Conservation (phyloP, 2,329 filamentous ascomycete species). For the Cercospora canescens region DNA sequence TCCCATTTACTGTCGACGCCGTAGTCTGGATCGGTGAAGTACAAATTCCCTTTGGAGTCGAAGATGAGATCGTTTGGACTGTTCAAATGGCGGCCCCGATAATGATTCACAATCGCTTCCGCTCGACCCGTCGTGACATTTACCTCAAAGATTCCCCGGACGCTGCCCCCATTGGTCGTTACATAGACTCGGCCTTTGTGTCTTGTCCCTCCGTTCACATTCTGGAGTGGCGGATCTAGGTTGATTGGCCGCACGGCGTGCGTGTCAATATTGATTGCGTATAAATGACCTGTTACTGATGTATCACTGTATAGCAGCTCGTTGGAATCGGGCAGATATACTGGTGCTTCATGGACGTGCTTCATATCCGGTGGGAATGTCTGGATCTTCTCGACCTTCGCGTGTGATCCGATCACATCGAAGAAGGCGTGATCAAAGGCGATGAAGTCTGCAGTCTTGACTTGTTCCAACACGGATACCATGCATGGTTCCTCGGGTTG, state of each 20-base stretch:
- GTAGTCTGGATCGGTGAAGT: conserved; percentile 34
- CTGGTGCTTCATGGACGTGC: conserved; percentile 31
- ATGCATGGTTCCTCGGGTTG: conserved; percentile 20
- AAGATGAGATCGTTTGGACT: conserved; percentile 60
- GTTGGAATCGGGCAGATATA: conserved; percentile 29
- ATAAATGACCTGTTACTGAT: conserved; percentile 23
- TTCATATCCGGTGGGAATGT: conserved; percentile 18
- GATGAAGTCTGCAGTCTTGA: conserved; percentile 27
- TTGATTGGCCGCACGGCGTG: conserved; percentile 23
- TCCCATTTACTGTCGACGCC: conserved; percentile 46
- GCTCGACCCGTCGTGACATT: conserved; percentile 21
- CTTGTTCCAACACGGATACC: conserved; percentile 10
- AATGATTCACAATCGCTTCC: conserved; percentile 56
- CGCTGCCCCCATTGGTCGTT: conserved; percentile 26
- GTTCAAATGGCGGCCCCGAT: conserved; percentile 60
- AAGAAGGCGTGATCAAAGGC: conserved; percentile 31
- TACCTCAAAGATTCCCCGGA: conserved; percentile 24
- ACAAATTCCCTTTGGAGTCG: conserved; percentile 43
- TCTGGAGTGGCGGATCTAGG: conserved; percentile 23
- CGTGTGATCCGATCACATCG: conserved; percentile 28
- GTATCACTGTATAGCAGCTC: conserved; percentile 32
- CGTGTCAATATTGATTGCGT: conserved; percentile 27
- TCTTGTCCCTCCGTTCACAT: conserved; percentile 31
- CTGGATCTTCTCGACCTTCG: conserved; percentile 28
- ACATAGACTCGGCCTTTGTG: conserved; percentile 26